Conservation (phyloP, 2,329 filamentous ascomycete species). For the Beauveria asiatica region DNA sequence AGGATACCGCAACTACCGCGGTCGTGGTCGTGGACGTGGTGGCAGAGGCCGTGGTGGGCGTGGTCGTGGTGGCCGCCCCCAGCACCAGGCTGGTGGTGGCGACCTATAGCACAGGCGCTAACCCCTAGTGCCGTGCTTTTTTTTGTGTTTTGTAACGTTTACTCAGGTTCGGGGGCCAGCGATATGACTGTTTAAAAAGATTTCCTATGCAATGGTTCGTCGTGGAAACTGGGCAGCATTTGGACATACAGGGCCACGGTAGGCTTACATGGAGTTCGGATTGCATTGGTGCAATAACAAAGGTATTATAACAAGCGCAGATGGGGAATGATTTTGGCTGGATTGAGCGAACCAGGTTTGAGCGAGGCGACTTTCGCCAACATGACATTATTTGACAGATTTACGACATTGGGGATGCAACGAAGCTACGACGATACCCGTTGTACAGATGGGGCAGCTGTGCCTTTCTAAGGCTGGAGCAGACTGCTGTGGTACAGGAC, state of each 20-base stretch:
- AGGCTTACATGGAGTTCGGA: constrained; percentile 9
- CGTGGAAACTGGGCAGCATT: constrained; percentile 3
- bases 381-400: constrained; percentile 6
- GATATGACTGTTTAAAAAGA: background rate
- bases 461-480: background rate
- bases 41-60: constrained; percentile 34
- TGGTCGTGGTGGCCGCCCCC: constrained; percentile 27
- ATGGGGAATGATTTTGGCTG: constrained; percentile 3
- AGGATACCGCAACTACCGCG: constrained; percentile 67
- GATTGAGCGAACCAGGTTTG: constrained; percentile 4
- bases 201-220: constrained; percentile 4
- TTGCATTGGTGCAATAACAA: constrained; percentile 1
- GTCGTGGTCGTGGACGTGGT: constrained; percentile 67
- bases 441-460: background rate
- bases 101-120: constrained; percentile 3
- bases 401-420: constrained; percentile 1
- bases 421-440: constrained; percentile 6
- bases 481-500: background rate
- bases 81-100: constrained; percentile 19
- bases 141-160: constrained; percentile 1
- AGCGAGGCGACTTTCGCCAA: constrained; percentile 7
- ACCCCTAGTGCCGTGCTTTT: background rate
- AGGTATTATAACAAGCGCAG: background rate
- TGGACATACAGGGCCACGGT: constrained; percentile 5
- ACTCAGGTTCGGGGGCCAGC: background rate